Evolutionary conservation across 176 grass and related monocot genomes (phyloP).

Genomic region (Oryza brachyantha): DNA sequence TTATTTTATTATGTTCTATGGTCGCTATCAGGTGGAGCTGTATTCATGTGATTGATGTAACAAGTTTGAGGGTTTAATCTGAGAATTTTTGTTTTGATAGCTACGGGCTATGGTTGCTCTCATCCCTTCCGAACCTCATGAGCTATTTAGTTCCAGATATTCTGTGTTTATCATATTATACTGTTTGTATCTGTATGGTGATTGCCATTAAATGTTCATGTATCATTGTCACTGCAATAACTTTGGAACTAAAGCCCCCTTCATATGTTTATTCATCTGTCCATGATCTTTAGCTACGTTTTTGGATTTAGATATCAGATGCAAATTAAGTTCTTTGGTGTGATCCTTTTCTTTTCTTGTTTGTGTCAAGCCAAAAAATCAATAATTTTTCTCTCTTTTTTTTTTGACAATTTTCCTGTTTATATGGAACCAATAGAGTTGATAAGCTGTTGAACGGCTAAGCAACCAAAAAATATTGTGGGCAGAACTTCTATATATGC

Average conservation of each 20-base stretch:
- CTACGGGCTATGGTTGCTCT: background rate
- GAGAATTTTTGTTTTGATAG: background rate
- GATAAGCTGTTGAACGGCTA: background rate
- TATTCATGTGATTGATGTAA: background rate
- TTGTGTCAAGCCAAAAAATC: background rate
- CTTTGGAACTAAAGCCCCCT: background rate
- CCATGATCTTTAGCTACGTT: background rate
- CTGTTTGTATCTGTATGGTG: background rate
- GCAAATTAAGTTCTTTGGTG: background rate
- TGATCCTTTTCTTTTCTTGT: background rate
- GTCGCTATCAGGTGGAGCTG: background rate
- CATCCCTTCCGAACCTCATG: background rate
- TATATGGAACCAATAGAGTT: background rate
- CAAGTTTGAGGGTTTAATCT: background rate
- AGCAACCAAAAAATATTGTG: too few species aligned
- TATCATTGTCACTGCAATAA: background rate
- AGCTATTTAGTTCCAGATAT: background rate
- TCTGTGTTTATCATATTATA: background rate
- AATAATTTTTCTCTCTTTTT: background rate
- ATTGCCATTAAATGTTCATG: background rate
- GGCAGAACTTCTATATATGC: too few species aligned
- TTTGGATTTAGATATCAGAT: background rate
- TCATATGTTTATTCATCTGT: background rate
- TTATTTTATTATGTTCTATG: background rate
- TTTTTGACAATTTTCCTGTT: too few species aligned